These are phyloP conservation scores for Rhizopogon vinicolor DNA, from an alignment of 768 basidiomycete species.

Conservation along the genomic window DNA sequence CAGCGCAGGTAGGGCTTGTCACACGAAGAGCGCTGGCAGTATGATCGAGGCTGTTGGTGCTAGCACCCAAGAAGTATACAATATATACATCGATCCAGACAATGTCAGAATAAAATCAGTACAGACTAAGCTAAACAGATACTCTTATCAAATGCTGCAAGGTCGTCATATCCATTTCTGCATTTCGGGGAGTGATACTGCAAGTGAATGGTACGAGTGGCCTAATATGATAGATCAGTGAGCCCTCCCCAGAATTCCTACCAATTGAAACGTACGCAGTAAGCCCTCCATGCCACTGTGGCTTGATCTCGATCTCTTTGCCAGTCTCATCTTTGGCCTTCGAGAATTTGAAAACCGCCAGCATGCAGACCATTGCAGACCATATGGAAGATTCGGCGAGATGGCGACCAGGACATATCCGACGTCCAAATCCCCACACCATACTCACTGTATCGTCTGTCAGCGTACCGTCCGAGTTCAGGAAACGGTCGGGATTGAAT, in stretches of 20 bases:
- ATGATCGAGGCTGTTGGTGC: no score
- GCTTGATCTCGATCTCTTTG: neutral
- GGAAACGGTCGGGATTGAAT: constrained; percentile 33
- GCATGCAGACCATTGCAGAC: constrained; percentile 1
- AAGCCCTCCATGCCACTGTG: neutral
- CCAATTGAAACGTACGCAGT: constrained; percentile 6
- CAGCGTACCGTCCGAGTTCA: constrained; percentile 4
- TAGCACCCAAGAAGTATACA: no score
- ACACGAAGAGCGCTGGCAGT: no score
- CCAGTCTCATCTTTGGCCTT: constrained; percentile 5
- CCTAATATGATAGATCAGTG: constrained; percentile 1
- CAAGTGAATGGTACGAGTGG: constrained; percentile 10
- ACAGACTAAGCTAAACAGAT: neutral
- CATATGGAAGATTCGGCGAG: constrained; percentile 31
- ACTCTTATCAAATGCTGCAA: neutral
- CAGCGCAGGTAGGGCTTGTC: no score
- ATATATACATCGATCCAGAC: no score
- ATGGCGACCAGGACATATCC: constrained; percentile 34
- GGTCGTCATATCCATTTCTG: neutral
- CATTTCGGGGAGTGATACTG: constrained; percentile 4
- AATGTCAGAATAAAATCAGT: neutral
- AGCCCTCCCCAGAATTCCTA: neutral
- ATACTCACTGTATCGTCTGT: neutral
- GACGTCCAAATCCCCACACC: constrained; percentile 32
- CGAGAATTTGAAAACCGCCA: constrained; percentile 4